phyloP scores from a whole-genome alignment of 1,139 yeast genomes.

The Scheffersomyces lignicola region DNA sequence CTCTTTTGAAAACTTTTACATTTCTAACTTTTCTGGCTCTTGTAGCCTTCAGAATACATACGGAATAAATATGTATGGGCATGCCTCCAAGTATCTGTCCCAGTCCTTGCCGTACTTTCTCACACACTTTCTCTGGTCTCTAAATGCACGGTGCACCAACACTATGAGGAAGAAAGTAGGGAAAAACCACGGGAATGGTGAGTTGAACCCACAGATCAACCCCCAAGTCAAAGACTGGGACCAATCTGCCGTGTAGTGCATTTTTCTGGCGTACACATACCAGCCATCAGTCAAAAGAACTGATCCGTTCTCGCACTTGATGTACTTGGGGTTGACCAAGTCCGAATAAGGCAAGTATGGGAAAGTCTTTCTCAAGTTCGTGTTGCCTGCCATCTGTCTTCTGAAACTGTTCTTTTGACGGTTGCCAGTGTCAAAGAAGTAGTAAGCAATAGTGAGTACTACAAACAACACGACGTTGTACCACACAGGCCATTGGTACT shows the following conservation, averaged over 20 bases:
- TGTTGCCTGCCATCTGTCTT: constrained; percentile 81
- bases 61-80: constrained; percentile 93
- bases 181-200: constrained; percentile 95
- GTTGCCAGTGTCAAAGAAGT: constrained; percentile 91
- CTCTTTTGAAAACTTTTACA: neutral
- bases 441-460: constrained; percentile 69
- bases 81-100: constrained; percentile 79
- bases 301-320: constrained; percentile 83
- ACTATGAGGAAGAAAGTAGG: constrained; percentile 88
- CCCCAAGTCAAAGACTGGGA: constrained; percentile 91
- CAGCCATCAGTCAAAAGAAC: constrained; percentile 88
- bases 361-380: constrained; percentile 75
- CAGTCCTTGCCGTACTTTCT: constrained; percentile 92
- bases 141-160: constrained; percentile 79
- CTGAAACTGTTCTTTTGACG: constrained; percentile 95
- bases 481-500: constrained; percentile 66
- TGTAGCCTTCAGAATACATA: constrained; percentile 72
- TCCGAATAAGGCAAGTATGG: constrained; percentile 89
- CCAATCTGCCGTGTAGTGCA: constrained; percentile 94
- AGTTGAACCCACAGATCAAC: constrained; percentile 78
- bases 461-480: constrained; percentile 60
- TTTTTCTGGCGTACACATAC: constrained; percentile 89
- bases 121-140: constrained; percentile 84
- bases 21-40: neutral
- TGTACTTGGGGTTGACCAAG: constrained; percentile 78